These are phyloP conservation scores for Rosa rugosa DNA, from an alignment of 306 rosid genomes.

Conservation along the genomic window DNA sequence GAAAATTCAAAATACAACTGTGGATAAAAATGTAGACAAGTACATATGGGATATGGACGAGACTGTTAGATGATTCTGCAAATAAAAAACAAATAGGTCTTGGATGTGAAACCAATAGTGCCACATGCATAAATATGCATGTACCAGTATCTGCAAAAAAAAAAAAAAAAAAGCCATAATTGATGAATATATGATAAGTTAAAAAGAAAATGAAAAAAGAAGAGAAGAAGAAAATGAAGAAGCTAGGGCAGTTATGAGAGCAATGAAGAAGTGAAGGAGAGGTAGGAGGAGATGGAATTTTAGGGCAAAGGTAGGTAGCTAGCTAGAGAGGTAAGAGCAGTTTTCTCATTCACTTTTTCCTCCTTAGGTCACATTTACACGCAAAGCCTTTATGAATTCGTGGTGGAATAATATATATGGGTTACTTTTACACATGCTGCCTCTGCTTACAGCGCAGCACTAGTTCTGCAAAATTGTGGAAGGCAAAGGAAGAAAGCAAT, in stretches of 20 bases:
- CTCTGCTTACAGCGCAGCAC: conserved; percentile 3
- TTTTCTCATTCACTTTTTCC: conserved; percentile 3
- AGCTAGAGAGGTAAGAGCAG: not conserved
- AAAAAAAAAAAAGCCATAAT: not conserved
- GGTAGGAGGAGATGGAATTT: not conserved
- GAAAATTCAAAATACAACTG: not conserved
- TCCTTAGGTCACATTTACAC: conserved; percentile 8
- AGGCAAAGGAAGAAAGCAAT: not conserved
- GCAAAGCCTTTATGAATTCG: not conserved
- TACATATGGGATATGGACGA: not conserved
- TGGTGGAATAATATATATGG: not conserved
- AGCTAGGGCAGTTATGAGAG: not conserved
- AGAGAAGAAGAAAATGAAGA: not conserved
- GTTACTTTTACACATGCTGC: conserved; percentile 8
- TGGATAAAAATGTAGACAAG: not conserved
- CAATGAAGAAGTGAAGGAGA: not conserved
- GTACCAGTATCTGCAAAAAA: conserved; percentile 6
- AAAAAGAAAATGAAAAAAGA: not conserved
- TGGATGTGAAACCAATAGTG: conserved; percentile 16
- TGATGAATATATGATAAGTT: not conserved
- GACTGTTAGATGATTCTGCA: not conserved
- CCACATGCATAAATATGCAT: not conserved
- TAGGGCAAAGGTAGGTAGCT: not conserved
- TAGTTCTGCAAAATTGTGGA: not conserved
- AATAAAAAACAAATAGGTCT: not conserved